Evolutionary conservation across 2,329 filamentous ascomycete genomes (phyloP), one percentile per base, ranked within the genome.

Genomic region (Dothidotthia symphoricarpi): DNA sequence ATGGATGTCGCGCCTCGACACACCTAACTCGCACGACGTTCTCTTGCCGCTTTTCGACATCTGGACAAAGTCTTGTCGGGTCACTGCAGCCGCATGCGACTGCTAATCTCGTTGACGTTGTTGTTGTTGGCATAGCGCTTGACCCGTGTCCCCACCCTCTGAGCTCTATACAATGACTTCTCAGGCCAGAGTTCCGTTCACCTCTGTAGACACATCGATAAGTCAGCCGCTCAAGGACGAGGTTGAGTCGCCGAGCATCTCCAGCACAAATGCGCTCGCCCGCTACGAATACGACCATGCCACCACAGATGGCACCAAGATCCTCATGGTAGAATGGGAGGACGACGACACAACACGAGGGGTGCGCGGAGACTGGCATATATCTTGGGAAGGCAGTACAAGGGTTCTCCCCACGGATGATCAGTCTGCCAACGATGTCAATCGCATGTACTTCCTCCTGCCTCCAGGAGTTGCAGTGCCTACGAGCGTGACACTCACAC

Each of bases 311-410:
- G 88, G 88, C 27, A 94, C 88, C 47, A 95, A 95, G 72, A 83
- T 95, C 47, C 72, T 95, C 54, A 93, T 95, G 88, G 83, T 95
- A 26, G 88, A 95, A 66, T 95, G 89, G 89, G 82, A 87, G 61
- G 80, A 83, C 35, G 76, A 78, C 49, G 70, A 75, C 42, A 65
- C 70, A 28, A 74, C 69, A 3, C 67, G 71, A 34, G 67, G 68
- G 9, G 49, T 74, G 12, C 60, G 57, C 1, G 77, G 75, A 2
- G 76, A 76, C 43, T 95, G 88, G 88, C 78, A 85, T 41, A 82
- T 95, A 14, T 84, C 81, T 2, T 95, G 89, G 88, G 81, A 89
- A 28, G 85, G 86, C 29, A 94, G 93, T 65, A 80, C 76, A 17
- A 82, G 82, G 1, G 78, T 86, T 13, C 71, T 93, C 15, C 81